Evolutionary conservation across 2,329 filamentous ascomycete species (phyloP).

Genomic region (Hymenoscyphus albidus): DNA sequence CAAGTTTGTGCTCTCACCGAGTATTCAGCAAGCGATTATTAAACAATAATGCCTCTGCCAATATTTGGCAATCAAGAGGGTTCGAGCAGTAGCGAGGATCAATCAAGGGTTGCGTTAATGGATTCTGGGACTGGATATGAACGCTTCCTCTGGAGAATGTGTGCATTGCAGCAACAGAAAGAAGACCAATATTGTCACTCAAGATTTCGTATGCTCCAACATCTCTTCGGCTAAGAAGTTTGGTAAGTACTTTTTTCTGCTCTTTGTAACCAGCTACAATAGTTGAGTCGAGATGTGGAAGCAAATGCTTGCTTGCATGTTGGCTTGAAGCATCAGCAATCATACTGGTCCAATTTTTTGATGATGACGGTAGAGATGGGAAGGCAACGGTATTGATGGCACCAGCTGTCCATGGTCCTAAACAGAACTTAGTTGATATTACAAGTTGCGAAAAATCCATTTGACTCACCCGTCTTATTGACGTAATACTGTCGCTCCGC

Average conservation of each 20-base stretch:
- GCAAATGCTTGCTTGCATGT: constrained; percentile 17
- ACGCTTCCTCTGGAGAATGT: constrained; percentile 54
- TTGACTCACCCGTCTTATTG: constrained; percentile 26
- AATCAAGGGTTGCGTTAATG: constrained; percentile 43
- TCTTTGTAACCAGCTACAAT: constrained; percentile 25
- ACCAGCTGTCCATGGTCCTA: constrained; percentile 29
- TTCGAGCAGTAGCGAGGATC: constrained; percentile 37
- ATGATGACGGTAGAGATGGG: constrained; percentile 24
- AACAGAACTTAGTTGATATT: not conserved
- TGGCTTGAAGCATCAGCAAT: constrained; percentile 22
- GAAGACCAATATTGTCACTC: constrained; percentile 26
- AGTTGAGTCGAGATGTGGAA: constrained; percentile 22
- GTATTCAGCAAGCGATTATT: constrained; percentile 27
- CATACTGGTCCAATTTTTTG: constrained; percentile 22
- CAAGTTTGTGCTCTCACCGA: not conserved
- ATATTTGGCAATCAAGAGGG: constrained; percentile 25
- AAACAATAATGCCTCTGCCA: constrained; percentile 27
- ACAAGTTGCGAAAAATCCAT: not conserved
- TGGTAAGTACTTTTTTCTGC: constrained; percentile 22
- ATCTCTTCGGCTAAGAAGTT: constrained; percentile 19
- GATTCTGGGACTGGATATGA: constrained; percentile 46
- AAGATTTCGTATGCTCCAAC: constrained; percentile 28
- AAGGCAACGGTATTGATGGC: constrained; percentile 31
- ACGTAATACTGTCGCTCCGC: constrained; percentile 27
- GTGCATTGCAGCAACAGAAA: constrained; percentile 41